These are phyloP conservation scores for Colletotrichum sp. DNA, from an alignment of 2,329 filamentous ascomycete genomes.

Conservation along the genomic window DNA sequence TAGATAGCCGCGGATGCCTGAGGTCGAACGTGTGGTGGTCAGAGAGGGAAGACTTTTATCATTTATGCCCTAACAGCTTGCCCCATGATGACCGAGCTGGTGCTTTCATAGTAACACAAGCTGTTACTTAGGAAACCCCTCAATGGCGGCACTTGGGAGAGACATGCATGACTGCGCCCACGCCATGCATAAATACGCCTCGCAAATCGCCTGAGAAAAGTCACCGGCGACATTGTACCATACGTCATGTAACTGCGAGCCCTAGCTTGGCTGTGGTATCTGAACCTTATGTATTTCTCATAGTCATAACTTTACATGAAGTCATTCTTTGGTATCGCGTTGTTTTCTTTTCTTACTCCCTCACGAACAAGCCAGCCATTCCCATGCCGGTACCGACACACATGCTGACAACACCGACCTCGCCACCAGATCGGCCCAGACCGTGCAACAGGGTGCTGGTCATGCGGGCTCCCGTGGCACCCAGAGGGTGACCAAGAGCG, in stretches of 20 bases:
- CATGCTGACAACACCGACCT: constrained; percentile 87
- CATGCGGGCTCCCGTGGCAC: constrained; percentile 86
- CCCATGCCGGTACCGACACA: constrained; percentile 86
- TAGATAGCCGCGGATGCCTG: not conserved
- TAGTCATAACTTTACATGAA: not conserved
- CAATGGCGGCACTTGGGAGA: not conserved
- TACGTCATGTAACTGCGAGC: not conserved
- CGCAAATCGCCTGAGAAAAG: not conserved
- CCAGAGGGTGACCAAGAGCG: constrained; percentile 89
- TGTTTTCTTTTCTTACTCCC: constrained; percentile 52
- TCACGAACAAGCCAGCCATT: constrained; percentile 71
- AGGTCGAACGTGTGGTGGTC: not conserved
- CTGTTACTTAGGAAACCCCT: not conserved
- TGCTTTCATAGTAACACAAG: not conserved
- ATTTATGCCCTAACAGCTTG: not conserved
- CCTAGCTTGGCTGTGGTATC: not conserved
- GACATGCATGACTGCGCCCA: not conserved
- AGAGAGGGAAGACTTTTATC: not conserved
- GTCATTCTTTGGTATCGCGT: not conserved
- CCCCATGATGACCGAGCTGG: not conserved
- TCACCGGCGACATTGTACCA: not conserved
- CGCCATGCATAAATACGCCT: not conserved
- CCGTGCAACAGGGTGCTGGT: constrained; percentile 72
- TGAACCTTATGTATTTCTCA: not conserved
- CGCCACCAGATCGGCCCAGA: constrained; percentile 70